These are phyloP conservation scores for Diaporthe citri DNA, from an alignment of 2,329 filamentous ascomycete species.

Conservation along the genomic window DNA sequence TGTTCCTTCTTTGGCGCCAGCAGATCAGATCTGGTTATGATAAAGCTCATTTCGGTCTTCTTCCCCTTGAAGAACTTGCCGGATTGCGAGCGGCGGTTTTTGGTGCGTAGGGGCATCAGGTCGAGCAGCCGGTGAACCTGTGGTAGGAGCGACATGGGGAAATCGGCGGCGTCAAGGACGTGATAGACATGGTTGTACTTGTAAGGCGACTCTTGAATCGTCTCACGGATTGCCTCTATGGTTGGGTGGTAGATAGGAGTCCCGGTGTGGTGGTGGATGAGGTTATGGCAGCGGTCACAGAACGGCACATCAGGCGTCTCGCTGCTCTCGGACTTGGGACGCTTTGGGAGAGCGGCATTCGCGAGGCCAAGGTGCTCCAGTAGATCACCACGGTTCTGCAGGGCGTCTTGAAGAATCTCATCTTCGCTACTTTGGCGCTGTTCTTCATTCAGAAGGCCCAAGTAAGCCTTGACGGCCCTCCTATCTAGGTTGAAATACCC, in stretches of 20 bases:
- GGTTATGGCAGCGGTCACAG: conserved; percentile 88
- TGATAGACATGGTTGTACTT: conserved; percentile 96
- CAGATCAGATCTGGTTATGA: conserved; percentile 90
- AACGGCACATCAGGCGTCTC: conserved; percentile 64
- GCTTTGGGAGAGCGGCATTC: conserved; percentile 45
- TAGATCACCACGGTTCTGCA: conserved; percentile 58
- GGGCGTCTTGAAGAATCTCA: conserved; percentile 59
- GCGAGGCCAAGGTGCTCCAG: conserved; percentile 62
- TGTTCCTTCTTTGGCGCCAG: conserved; percentile 86
- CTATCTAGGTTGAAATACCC: conserved; percentile 70
- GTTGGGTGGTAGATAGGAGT: conserved; percentile 83
- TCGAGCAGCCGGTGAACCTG: conserved; percentile 78
- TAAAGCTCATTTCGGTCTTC: conserved; percentile 85
- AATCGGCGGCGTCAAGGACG: conserved; percentile 93
- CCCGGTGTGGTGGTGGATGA: conserved; percentile 81
- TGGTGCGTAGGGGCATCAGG: conserved; percentile 79
- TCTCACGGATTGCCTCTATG: conserved; percentile 83
- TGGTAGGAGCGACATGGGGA: conserved; percentile 92
- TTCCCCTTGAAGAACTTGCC: conserved; percentile 75
- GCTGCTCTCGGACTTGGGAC: neutral
- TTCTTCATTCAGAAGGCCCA: conserved; percentile 51
- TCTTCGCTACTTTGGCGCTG: conserved; percentile 54
- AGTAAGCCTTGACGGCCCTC: conserved; percentile 64
- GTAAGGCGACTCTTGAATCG: conserved; percentile 88
- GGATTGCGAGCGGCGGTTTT: conserved; percentile 81